phyloP scores from a whole-genome alignment of 129 eudicot genomes.

The Glebionis coronaria region DNA sequence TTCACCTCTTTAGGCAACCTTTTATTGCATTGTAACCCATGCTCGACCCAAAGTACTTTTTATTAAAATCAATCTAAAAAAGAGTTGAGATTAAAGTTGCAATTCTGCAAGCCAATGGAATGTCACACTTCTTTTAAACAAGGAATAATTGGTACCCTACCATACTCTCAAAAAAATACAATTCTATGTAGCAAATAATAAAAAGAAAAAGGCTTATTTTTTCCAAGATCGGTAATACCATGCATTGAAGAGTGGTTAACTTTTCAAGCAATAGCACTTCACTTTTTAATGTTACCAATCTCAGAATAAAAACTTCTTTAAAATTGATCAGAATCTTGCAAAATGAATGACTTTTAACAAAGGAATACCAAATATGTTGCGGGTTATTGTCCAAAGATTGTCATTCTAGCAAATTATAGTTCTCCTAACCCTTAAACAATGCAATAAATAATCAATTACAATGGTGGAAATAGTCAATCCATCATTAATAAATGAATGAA shows the following conservation, averaged over 20 bases:
- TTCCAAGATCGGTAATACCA: neutral
- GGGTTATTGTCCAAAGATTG: neutral
- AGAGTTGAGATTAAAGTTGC: neutral
- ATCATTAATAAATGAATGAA: too few relatives aligned
- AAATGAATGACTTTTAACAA: conserved; percentile 8
- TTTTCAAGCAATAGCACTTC: neutral
- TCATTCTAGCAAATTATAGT: neutral
- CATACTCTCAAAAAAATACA: neutral
- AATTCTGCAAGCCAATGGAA: conserved; percentile 6
- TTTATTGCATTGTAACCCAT: too few relatives aligned
- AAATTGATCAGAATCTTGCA: neutral
- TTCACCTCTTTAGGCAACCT: too few relatives aligned
- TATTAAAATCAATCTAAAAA: neutral
- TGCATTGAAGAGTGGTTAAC: neutral
- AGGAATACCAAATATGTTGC: conserved; percentile 5
- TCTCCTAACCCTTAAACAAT: conserved; percentile 9
- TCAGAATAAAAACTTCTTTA: neutral
- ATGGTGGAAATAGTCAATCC: conserved; percentile 1
- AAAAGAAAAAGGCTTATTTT: neutral
- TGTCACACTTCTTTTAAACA: conserved; percentile 8
- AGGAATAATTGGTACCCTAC: conserved; percentile 1
- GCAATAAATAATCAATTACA: conserved; percentile 12
- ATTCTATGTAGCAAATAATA: neutral
- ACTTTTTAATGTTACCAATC: neutral
- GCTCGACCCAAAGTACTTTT: neutral